Evolutionary conservation across 2,329 filamentous ascomycete species (phyloP).

Genomic region (Epicoccum nigrum): DNA sequence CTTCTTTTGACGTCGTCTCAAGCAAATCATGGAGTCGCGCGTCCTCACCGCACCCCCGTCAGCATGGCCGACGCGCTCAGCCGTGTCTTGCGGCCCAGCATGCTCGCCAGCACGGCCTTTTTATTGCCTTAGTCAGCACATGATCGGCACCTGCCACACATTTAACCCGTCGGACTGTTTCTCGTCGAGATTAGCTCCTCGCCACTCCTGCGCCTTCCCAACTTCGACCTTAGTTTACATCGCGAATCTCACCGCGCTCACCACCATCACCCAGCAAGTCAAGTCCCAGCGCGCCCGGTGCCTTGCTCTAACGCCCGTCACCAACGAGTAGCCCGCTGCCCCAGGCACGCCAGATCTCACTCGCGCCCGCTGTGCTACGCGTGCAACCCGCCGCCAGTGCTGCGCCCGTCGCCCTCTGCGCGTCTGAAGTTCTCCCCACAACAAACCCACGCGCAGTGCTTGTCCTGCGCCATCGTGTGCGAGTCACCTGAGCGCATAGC

Average conservation of each 20-base stretch:
- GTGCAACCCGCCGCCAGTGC: constrained; percentile 41
- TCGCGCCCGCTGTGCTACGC: constrained; percentile 30
- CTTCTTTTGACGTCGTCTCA: constrained; percentile 32
- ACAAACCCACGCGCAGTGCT: constrained; percentile 13
- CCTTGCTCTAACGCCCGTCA: constrained; percentile 38
- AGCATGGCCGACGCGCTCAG: constrained; percentile 13
- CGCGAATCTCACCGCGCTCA: constrained; percentile 44
- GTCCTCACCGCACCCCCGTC: constrained; percentile 6
- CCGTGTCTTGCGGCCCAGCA: constrained; percentile 9
- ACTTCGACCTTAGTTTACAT: constrained; percentile 46
- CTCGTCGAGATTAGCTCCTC: constrained; percentile 26
- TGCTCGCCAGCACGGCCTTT: constrained; percentile 9
- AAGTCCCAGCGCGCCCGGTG: constrained; percentile 26
- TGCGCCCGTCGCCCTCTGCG: constrained; percentile 25
- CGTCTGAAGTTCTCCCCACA: constrained; percentile 25
- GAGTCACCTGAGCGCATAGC: constrained; percentile 27
- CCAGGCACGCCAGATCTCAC: constrained; percentile 29
- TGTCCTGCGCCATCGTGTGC: constrained; percentile 16
- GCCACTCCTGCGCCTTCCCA: constrained; percentile 44
- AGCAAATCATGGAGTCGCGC: constrained; percentile 21
- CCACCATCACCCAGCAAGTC: constrained; percentile 27
- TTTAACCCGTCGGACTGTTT: constrained; percentile 21
- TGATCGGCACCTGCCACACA: constrained; percentile 21
- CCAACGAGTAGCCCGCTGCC: constrained; percentile 26
- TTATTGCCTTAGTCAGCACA: constrained; percentile 30